Evolutionary conservation across 2,329 filamentous ascomycete species (phyloP), one percentile per base, ranked within the genome.

Genomic region (Paecilomyces sp.): DNA sequence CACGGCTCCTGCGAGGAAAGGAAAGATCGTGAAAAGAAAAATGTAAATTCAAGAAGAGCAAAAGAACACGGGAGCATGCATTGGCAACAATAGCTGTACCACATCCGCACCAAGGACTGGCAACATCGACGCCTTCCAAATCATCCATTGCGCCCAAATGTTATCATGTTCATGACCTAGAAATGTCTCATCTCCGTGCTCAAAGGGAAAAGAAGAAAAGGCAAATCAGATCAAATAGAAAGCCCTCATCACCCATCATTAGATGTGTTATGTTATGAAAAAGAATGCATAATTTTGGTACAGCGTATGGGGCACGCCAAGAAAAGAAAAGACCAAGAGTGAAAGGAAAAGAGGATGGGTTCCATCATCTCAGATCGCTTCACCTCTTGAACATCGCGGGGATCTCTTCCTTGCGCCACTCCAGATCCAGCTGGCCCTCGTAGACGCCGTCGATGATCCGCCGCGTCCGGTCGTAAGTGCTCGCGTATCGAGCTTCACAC

Each of bases 401-500:
- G 15, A 72, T 72, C 56, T 80, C 78, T 64, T 80, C 78, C 69
- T 76, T 77, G 57, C 72, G 72, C 78, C 78, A 80, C 28, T 80
- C 78, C 57, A 79, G 68, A 50, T 80, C 78, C 67, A 80, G 61
- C 60, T 76, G 71, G 11, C 74, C 74, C 56, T 79, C 77, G 55
- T 80, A 80, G 7, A 80, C 75, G 18, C 70, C 70, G 55, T 75
- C 74, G 58, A 80, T 71, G 51, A 82, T 69, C 56, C 70, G 71
- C 60, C 72, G 74, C 53, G 76, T 76, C 30, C 83, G 74, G 60
- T 87, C 83, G 58, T 82, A 76, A 1, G 81, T 77, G 56, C 79
- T 75, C 53, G 79, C 75, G 67, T 88, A 88, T 50, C 79, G 79
- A 36, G 72, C 72, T 71, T 86, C 84, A 63, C 85, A 87, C 68